Percentiles rank a stretch among this genome's conserved stretches.
Conservation (phyloP, 129 eudicot species). For the Artemisia argyi region DNA sequence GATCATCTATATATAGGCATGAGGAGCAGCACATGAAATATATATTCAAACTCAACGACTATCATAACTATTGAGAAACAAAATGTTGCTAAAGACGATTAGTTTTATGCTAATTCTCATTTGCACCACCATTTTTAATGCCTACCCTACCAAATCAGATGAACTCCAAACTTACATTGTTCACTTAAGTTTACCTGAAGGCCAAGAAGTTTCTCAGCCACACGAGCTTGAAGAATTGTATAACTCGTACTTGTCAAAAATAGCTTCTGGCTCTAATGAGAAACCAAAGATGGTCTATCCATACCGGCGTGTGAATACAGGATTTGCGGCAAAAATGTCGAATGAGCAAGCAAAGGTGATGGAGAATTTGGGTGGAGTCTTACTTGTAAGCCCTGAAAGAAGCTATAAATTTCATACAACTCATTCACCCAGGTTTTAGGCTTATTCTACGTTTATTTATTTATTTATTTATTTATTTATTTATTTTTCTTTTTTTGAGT, state of each 20-base stretch:
- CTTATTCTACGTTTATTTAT: too few relatives aligned
- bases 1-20: neutral
- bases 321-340: neutral
- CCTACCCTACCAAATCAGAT: neutral
- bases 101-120: neutral
- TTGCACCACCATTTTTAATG: neutral
- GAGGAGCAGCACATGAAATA: neutral
- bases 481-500: too few relatives aligned
- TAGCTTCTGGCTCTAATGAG: neutral
- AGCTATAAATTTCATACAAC: neutral
- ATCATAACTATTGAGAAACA: neutral
- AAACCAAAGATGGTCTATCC: constrained; percentile 1
- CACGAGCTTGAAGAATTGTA: neutral
- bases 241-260: neutral
- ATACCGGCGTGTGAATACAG: neutral
- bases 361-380: neutral
- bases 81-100: neutral
- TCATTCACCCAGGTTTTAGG: neutral
- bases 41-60: too few relatives aligned
- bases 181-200: constrained; percentile 5
- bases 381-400: neutral
- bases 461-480: too few relatives aligned
- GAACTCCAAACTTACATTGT: neutral
- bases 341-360: neutral
- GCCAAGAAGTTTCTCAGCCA: neutral